Evolutionary conservation across 805 yeast species (phyloP).

Genomic region (Komagataella pseudopastoris): DNA sequence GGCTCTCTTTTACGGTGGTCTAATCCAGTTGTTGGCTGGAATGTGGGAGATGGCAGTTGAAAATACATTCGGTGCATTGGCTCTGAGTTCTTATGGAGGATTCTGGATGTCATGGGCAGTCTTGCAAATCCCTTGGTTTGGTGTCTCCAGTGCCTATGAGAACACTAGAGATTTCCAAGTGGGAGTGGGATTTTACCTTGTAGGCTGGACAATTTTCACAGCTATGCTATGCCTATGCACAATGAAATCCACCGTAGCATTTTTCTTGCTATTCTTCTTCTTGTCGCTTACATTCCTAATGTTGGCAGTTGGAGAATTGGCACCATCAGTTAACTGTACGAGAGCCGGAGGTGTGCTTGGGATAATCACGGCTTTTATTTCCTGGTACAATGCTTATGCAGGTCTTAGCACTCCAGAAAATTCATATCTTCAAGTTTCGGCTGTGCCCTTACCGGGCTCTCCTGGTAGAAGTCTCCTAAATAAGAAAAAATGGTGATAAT

Average conservation of each 20-base stretch:
- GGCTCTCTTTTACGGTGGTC: slow-evolving; percentile 63
- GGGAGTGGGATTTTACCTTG: slow-evolving; percentile 42
- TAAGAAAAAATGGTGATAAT: background rate
- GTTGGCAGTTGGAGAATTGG: slow-evolving; percentile 36
- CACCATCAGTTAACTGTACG: slow-evolving; percentile 22
- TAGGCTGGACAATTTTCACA: slow-evolving; percentile 56
- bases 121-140: slow-evolving; percentile 42
- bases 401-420: slow-evolving; percentile 56
- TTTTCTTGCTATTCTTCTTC: slow-evolving; percentile 38
- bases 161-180: slow-evolving; percentile 29
- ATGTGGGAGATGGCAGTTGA: slow-evolving; percentile 67
- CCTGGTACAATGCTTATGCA: slow-evolving; percentile 62
- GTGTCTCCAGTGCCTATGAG: slow-evolving; percentile 34
- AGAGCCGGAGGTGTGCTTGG: slow-evolving; percentile 58
- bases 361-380: slow-evolving; percentile 42
- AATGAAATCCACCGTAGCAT: slow-evolving; percentile 38
- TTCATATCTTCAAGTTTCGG: slow-evolving; percentile 33
- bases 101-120: slow-evolving; percentile 73
- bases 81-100: slow-evolving; percentile 49
- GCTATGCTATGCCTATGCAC: slow-evolving; percentile 44
- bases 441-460: slow-evolving; percentile 15
- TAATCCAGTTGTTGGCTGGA: slow-evolving; percentile 59
- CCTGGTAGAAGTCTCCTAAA: slow-evolving; percentile 7
- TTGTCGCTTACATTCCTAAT: slow-evolving; percentile 41
- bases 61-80: slow-evolving; percentile 65